Evolutionary conservation across 169 alveolate genomes (phyloP).

Genomic region (Eimeria maxima): DNA sequence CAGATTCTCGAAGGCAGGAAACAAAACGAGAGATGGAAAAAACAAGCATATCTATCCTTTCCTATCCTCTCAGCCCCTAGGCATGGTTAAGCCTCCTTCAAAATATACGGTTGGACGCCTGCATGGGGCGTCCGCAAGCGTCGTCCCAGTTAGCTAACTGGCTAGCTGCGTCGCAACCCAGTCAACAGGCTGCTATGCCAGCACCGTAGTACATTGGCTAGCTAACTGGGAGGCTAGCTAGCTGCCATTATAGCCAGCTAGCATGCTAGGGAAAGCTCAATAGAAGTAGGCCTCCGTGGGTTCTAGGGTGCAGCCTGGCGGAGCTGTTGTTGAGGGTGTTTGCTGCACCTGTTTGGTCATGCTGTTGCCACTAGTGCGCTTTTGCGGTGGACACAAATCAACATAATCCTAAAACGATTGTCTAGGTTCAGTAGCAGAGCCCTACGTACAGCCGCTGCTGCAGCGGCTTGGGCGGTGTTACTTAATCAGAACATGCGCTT

Average conservation of each 20-base stretch:
- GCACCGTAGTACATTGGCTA: not conserved
- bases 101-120: not conserved
- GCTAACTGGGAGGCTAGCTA: not conserved
- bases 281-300: not conserved
- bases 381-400: not conserved
- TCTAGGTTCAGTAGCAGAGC: not conserved
- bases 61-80: too few relatives aligned
- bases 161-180: not conserved
- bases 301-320: not conserved
- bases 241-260: not conserved
- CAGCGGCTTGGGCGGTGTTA: not conserved
- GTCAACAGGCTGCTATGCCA: not conserved
- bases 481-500: conserved; percentile 53
- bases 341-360: not conserved
- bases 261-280: not conserved
- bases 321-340: not conserved
- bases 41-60: not conserved
- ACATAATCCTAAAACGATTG: not conserved
- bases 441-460: not conserved
- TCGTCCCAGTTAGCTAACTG: not conserved
- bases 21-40: too few relatives aligned
- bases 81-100: not conserved
- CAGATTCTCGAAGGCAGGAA: not conserved
- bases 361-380: not conserved
- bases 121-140: not conserved